Evolutionary conservation across 768 basidiomycete genomes (phyloP), one percentile per base, ranked within the genome.

Genomic region (Strobilomyces dryophilus): DNA sequence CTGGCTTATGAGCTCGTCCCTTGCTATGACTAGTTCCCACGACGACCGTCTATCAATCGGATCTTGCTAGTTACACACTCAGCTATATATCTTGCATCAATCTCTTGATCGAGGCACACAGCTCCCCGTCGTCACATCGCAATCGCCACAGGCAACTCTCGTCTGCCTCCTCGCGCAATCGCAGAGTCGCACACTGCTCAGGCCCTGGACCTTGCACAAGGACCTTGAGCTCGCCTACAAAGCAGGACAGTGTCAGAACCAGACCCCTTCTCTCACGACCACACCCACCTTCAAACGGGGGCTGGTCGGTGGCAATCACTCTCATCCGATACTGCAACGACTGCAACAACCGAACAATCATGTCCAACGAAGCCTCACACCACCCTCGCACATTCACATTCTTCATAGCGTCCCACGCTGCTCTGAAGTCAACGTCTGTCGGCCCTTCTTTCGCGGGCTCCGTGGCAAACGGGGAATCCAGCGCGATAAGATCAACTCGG

Each of bases 91-190:
- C 59, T 17, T 71, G 60, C 51, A 84, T 65, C 53, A 74, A 45
- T 36, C 65, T 66, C 67, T 79, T 80, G 49, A 87, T 73, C 20
- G 69, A 58, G 24, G 57, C 68, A 51, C 78, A 66, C 55, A 86
- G 56, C 15, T 60, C 67, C 15, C 58, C 61, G 47, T 83, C 77
- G 11, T 69, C 73, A 61, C 82, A 79, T 27, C 85, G 82, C 54
- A 89, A 49, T 45, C 82, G 78, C 87, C 88, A 90, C 43, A 90
- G 64, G 62, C 85, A 87, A 27, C 85, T 79, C 31, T 84, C 83
- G 37, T 87, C 88, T 5, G 86, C 83, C 18, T 78, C 77, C 56
- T 81, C 82, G 46, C 76, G 79, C 44, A 90, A 67, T 32, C 85
- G 79, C 31, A 89, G 64, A 12, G 74, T 73, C 6, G 78, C 79